phyloP scores from a whole-genome alignment of 2,329 filamentous ascomycete species.

The Cryphonectria naterciae region DNA sequence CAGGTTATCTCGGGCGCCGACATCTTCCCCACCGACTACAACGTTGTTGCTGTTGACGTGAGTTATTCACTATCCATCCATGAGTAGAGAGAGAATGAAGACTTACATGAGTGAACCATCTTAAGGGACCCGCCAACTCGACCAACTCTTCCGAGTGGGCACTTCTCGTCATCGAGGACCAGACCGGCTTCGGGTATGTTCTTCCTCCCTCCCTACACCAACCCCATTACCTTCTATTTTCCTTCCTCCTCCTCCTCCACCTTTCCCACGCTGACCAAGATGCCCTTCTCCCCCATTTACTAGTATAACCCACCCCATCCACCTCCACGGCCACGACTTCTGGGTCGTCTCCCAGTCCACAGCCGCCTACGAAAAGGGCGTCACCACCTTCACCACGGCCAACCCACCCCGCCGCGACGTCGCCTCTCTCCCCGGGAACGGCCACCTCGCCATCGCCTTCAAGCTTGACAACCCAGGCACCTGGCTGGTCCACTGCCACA shows the following conservation, averaged over 20 bases:
- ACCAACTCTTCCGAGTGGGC: slow-evolving; percentile 32
- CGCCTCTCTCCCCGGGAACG: slow-evolving; percentile 37
- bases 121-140: slow-evolving; percentile 20
- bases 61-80: not conserved
- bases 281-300: not conserved
- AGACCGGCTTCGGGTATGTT: slow-evolving; percentile 29
- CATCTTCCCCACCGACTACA: slow-evolving; percentile 30
- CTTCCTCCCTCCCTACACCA: not conserved
- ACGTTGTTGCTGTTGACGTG: slow-evolving; percentile 29
- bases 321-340: slow-evolving; percentile 58
- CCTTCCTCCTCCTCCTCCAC: not conserved
- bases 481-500: slow-evolving; percentile 39
- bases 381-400: slow-evolving; percentile 30
- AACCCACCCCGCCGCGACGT: slow-evolving; percentile 47
- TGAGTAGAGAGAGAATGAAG: not conserved
- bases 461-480: slow-evolving; percentile 41
- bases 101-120: not conserved
- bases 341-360: slow-evolving; percentile 44
- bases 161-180: slow-evolving; percentile 37
- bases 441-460: slow-evolving; percentile 40
- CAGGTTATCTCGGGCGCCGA: slow-evolving; percentile 16
- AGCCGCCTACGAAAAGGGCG: slow-evolving; percentile 30
- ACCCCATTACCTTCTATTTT: not conserved
- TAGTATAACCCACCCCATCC: slow-evolving; percentile 47
- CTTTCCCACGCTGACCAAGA: not conserved